Base-by-base conservation (phyloP, 345 rosid genomes). In the Dipteronia dyeriana region DNA sequence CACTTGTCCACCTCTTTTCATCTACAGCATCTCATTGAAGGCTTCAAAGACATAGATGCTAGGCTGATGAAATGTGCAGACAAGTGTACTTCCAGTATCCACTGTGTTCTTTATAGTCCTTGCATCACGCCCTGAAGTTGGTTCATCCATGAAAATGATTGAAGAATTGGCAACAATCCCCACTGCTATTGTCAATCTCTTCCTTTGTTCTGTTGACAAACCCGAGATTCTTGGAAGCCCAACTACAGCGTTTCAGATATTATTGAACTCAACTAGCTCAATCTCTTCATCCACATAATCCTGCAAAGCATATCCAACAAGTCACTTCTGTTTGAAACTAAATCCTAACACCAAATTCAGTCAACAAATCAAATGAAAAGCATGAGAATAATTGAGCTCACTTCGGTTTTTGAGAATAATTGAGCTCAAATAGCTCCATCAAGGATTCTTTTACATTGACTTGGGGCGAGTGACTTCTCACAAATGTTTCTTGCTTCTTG, bases 131-230 rank as follows among this genome's bases (percentile, higher is more conserved):
- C 91, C 91, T 3, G 91, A 86, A 34, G 86, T 88, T 34, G 91
- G 89, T 51, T 88, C 91, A 57, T 88, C 91, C 91, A 88, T 88
- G 84, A 86, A 88, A 71, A 88, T 88, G 78, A 88, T 86, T 13
- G 91, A 88, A 60, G 89, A 89, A 62, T 88, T 88, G 19, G 91
- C 88, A 65, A 88, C 91, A 74, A 88, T 85, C 83, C 86, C 91
- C 68, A 88, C 91, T 2, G 91, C 89, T 17, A 88, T 88, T 65
- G 91, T 88, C 74, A 88, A 62, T 75, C 38, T 85, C 79, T 88
- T 88, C 39, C 91, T 80, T 61, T 88, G 91, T 69, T 86, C 91
- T 10, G 91, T 86, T 34, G 38, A 34, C 38, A 34, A 34, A 34
- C 38, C 38, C 5, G 38, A 34, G 38, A 34, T 34, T 34, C 38